Percentiles rank a stretch among this genome's conserved stretches.
Conservation (phyloP, 1,284 basidiomycete species). For the Meira nashicola region DNA sequence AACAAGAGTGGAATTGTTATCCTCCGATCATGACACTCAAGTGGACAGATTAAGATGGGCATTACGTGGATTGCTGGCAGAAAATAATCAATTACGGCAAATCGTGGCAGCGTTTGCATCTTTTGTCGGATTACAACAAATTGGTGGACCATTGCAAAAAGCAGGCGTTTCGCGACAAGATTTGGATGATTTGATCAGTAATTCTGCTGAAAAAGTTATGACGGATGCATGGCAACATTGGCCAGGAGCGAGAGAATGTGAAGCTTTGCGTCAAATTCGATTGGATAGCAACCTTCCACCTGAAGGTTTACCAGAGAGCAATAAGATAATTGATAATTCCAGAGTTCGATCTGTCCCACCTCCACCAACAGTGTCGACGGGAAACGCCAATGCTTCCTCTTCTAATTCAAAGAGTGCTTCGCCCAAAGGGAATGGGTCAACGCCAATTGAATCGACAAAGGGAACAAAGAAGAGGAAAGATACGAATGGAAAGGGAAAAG, state of each 20-base stretch:
- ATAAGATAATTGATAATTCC: not conserved
- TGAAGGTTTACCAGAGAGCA: conserved; percentile 40
- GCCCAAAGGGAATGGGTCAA: not conserved
- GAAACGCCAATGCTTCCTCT: not conserved
- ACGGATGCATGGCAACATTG: conserved; percentile 39
- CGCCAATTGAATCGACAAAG: not conserved
- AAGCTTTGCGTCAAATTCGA: conserved; percentile 36
- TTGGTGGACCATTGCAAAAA: conserved; percentile 34
- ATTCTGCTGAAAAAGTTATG: conserved; percentile 36
- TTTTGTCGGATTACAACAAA: conserved; percentile 34
- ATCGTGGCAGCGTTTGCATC: conserved; percentile 31
- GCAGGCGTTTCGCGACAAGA: conserved; percentile 27
- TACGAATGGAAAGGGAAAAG: not conserved
- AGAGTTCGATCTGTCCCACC: not conserved
- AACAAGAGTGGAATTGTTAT: conserved; percentile 41
- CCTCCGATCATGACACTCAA: conserved; percentile 42
- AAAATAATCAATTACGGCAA: conserved; percentile 40
- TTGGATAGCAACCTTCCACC: conserved; percentile 38
- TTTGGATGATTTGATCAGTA: conserved; percentile 28
- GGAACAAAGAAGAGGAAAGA: not conserved
- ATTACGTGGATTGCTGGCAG: conserved; percentile 33
- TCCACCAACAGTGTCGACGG: not conserved
- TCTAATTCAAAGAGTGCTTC: not conserved
- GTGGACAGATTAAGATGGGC: conserved; percentile 38
- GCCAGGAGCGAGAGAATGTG: conserved; percentile 40